phyloP scores from a whole-genome alignment of 176 grass and related monocot genomes.

The Carex cristatella region DNA sequence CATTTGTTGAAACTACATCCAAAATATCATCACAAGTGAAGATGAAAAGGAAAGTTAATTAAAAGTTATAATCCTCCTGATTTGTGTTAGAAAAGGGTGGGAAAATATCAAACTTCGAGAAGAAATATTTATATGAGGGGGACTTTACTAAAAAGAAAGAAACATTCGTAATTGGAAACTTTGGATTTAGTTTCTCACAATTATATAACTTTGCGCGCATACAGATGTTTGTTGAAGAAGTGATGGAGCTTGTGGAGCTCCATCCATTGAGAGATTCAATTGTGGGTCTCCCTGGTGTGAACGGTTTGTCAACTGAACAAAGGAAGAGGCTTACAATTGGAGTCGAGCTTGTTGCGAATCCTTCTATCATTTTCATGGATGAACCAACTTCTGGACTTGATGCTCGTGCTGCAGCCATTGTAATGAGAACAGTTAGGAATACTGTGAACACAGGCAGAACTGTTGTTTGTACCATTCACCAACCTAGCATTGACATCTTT shows the following conservation, averaged over 20 bases:
- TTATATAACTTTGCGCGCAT: slow-evolving; percentile 13
- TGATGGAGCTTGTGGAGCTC: slow-evolving; percentile 38
- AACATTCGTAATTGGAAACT: background rate
- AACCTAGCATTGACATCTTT: slow-evolving; percentile 38
- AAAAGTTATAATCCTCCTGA: no score
- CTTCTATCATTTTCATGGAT: slow-evolving; percentile 47
- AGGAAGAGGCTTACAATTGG: slow-evolving; percentile 45
- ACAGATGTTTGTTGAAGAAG: slow-evolving; percentile 38
- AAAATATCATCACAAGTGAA: background rate
- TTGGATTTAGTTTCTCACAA: background rate
- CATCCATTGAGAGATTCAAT: slow-evolving; percentile 12
- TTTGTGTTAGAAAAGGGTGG: background rate
- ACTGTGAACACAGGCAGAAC: slow-evolving; percentile 26
- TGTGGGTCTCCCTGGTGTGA: slow-evolving; percentile 31
- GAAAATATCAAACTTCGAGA: background rate
- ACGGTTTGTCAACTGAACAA: slow-evolving; percentile 32
- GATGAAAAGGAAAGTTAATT: background rate
- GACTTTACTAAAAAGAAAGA: background rate
- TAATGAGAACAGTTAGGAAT: slow-evolving; percentile 33
- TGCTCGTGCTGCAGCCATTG: slow-evolving; percentile 39
- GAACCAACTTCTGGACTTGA: slow-evolving; percentile 42
- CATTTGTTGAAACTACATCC: background rate
- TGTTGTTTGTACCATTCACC: slow-evolving; percentile 44
- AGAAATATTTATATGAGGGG: background rate
- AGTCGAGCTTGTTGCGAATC: slow-evolving; percentile 35